phyloP scores from a whole-genome alignment of 371 early-diverging fungal species.

The Pancytospora philotis region DNA sequence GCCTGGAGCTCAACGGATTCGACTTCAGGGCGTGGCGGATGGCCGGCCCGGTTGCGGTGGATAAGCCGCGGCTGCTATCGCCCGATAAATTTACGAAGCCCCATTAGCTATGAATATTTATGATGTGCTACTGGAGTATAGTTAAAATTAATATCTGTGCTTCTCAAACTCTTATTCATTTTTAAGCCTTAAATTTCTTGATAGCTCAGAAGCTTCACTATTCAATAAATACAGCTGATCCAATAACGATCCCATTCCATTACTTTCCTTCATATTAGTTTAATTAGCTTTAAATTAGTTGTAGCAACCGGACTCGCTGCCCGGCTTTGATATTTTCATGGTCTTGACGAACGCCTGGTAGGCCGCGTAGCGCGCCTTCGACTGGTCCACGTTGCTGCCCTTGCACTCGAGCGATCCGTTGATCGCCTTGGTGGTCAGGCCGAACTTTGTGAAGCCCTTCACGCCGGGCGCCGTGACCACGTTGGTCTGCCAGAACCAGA shows the following conservation, averaged over 20 bases:
- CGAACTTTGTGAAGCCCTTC: conserved; percentile 51
- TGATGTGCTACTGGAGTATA: conserved; percentile 15
- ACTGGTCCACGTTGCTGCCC: conserved; percentile 43
- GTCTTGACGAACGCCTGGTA: conserved; percentile 55
- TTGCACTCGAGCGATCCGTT: conserved; percentile 60
- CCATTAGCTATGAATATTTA: no score
- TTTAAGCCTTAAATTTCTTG: conserved; percentile 20
- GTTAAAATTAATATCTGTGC: conserved; percentile 12
- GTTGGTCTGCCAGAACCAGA: conserved; percentile 59
- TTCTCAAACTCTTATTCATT: background rate
- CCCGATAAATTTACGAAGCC: conserved; percentile 17
- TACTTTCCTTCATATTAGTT: conserved; percentile 11
- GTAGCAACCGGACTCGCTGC: conserved; percentile 57
- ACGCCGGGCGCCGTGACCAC: conserved; percentile 52
- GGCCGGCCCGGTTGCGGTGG: background rate
- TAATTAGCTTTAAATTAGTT: conserved; percentile 42
- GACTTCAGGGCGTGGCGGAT: conserved; percentile 31
- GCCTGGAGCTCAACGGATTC: conserved; percentile 40
- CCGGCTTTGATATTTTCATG: conserved; percentile 47
- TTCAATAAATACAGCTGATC: background rate
- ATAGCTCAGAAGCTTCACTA: background rate
- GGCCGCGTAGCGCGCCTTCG: conserved; percentile 53
- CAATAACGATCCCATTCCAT: background rate
- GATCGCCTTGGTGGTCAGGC: conserved; percentile 60
- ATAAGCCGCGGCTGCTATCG: background rate